Percentiles rank a stretch among this genome's conserved stretches.
These are phyloP conservation scores for Diddensiella caesifluorescens DNA, from an alignment of 805 yeast species.

Conservation along the genomic window DNA sequence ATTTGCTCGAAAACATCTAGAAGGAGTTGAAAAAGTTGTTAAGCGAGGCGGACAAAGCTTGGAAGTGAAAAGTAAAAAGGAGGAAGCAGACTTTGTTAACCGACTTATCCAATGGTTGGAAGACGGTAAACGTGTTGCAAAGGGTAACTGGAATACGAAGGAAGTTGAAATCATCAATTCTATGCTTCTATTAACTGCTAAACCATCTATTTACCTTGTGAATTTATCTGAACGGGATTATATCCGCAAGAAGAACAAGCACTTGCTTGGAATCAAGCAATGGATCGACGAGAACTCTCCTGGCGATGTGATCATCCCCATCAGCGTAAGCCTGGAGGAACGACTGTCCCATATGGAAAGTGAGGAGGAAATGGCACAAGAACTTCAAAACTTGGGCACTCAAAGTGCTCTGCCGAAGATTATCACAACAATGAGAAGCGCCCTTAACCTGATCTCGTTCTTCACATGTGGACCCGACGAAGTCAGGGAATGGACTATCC, in stretches of 20 bases:
- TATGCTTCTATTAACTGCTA: conserved; percentile 86
- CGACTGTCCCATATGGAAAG: conserved; percentile 81
- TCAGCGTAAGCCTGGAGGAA: conserved; percentile 89
- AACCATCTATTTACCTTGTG: conserved; percentile 88
- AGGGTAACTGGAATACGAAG: conserved; percentile 79
- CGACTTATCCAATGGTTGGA: conserved; percentile 71
- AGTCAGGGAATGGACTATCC: conserved; percentile 97
- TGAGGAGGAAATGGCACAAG: conserved; percentile 73
- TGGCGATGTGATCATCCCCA: conserved; percentile 86
- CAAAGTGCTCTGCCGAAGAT: conserved; percentile 80
- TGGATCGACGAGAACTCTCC: conserved; percentile 90
- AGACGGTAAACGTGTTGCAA: conserved; percentile 83
- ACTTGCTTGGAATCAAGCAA: conserved; percentile 69
- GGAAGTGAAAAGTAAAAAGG: conserved; percentile 42
- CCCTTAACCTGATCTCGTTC: conserved; percentile 82
- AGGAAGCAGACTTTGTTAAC: conserved; percentile 57
- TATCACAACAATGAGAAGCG: conserved; percentile 78
- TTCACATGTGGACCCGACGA: conserved; percentile 96
- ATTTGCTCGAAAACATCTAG: conserved; percentile 80
- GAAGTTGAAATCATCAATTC: conserved; percentile 87
- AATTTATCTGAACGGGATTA: conserved; percentile 88
- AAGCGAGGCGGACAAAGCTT: conserved; percentile 84
- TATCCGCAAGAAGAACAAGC: conserved; percentile 83
- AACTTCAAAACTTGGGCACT: conserved; percentile 69
- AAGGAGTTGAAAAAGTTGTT: conserved; percentile 70